Evolutionary conservation across 1,284 basidiomycete species (phyloP).

Genomic region (Leccinum angustisporum): DNA sequence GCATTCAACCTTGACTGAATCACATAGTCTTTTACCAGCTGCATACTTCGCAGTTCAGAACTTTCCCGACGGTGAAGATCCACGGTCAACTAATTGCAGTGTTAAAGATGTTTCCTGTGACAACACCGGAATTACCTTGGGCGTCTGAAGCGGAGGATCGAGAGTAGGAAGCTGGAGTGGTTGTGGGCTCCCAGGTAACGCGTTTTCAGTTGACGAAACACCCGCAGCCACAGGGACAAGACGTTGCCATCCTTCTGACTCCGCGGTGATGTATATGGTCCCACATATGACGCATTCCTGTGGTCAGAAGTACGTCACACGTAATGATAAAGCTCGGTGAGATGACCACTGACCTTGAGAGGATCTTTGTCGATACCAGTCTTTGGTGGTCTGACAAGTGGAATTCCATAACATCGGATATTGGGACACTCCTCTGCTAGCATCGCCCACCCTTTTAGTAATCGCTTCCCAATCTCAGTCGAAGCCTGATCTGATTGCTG

Average conservation of each 20-base stretch:
- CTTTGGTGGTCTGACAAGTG: conserved; percentile 73
- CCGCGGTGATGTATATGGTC: conserved; percentile 57
- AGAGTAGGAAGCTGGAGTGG: conserved; percentile 35
- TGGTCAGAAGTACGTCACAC: conserved; percentile 9
- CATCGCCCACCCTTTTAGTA: conserved; percentile 84
- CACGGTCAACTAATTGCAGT: conserved; percentile 19
- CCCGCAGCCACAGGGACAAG: conserved; percentile 39
- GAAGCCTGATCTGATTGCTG: conserved; percentile 80
- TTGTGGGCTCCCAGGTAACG: conserved; percentile 13
- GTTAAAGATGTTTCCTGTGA: conserved; percentile 13
- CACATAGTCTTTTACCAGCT: conserved; percentile 11
- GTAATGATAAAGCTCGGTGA: conserved; percentile 4
- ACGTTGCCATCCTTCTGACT: conserved; percentile 49
- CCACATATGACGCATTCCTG: conserved; percentile 81
- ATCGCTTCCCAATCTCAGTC: conserved; percentile 68
- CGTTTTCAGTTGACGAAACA: conserved; percentile 7
- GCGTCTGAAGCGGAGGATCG: conserved; percentile 29
- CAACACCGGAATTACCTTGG: conserved; percentile 25
- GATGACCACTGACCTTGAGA: conserved; percentile 50
- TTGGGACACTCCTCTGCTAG: conserved; percentile 78
- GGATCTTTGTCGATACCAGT: conserved; percentile 57
- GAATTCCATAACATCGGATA: conserved; percentile 64
- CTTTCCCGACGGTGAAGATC: conserved; percentile 15
- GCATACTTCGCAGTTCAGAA: conserved; percentile 22
- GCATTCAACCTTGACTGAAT: neutral